phyloP scores from a whole-genome alignment of 2,329 filamentous ascomycete genomes.

The Tolypocladium amazonense region DNA sequence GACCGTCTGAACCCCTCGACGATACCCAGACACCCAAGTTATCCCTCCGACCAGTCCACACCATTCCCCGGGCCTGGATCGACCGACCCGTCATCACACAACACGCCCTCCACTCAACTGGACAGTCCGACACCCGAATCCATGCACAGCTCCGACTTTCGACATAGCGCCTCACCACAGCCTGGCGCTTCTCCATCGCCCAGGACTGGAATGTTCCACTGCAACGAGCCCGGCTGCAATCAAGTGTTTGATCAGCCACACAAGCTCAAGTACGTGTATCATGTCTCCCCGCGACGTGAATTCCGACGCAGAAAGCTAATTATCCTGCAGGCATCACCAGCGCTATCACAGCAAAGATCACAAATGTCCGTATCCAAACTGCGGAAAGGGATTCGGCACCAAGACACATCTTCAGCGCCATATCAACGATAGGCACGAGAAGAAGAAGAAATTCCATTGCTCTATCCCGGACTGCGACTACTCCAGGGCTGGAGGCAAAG shows the following conservation, averaged over 20 bases:
- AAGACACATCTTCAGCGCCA: conserved; percentile 52
- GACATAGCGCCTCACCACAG: conserved; percentile 25
- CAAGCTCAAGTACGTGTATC: conserved; percentile 42
- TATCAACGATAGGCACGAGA: conserved; percentile 50
- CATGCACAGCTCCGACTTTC: conserved; percentile 22
- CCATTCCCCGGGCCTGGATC: conserved; percentile 27
- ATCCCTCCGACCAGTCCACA: conserved; percentile 31
- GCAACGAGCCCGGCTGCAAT: conserved; percentile 25
- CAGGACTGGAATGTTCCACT: conserved; percentile 18
- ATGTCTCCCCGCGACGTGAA: no score
- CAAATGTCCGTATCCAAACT: conserved; percentile 41
- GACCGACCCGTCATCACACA: conserved; percentile 29
- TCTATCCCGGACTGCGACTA: conserved; percentile 43
- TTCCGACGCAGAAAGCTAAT: neutral
- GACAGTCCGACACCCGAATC: conserved; percentile 31
- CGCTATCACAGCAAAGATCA: conserved; percentile 51
- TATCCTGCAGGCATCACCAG: conserved; percentile 40
- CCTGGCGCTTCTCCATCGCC: conserved; percentile 17
- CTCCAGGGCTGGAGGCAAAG: conserved; percentile 44
- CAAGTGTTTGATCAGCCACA: conserved; percentile 45
- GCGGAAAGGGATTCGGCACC: conserved; percentile 47
- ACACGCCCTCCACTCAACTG: conserved; percentile 36
- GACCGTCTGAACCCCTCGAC: conserved; percentile 12
- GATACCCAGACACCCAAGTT: conserved; percentile 17
- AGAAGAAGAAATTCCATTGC: conserved; percentile 50